Evolutionary conservation across 164 flowering plant species (phyloP).

Genomic region (Aristolochia californica): DNA sequence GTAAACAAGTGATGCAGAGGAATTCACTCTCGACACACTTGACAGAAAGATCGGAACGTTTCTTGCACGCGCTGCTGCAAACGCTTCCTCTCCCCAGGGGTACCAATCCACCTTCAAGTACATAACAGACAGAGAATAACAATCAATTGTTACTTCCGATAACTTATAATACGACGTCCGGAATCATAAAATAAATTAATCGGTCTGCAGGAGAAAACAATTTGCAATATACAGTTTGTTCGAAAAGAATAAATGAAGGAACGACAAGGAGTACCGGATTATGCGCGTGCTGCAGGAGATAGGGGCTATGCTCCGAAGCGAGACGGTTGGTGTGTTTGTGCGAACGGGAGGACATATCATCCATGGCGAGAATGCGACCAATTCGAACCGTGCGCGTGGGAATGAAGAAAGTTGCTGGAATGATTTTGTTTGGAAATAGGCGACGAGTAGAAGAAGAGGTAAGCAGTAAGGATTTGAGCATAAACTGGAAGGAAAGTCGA

Average conservation of each 20-base stretch:
- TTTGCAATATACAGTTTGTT: no score
- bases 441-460: no score
- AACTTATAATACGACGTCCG: not conserved
- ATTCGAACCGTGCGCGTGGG: not conserved
- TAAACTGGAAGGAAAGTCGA: no score
- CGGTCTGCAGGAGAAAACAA: no score
- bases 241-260: no score
- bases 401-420: not conserved
- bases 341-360: not conserved
- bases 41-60: conserved; percentile 87
- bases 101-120: conserved; percentile 77
- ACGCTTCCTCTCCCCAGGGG: conserved; percentile 98
- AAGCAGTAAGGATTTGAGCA: no score
- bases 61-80: conserved; percentile 61
- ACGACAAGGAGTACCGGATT: conserved; percentile 41
- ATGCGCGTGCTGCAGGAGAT: conserved; percentile 95
- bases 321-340: conserved; percentile 66
- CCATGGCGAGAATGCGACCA: not conserved
- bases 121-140: not conserved
- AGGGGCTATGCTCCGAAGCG: conserved; percentile 86
- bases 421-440: no score
- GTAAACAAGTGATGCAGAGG: not conserved
- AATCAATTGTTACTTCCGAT: not conserved
- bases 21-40: conserved; percentile 24
- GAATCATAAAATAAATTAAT: no score